Conservation (phyloP, 257 asterid genomes). For the Rubia yunnanensis region DNA sequence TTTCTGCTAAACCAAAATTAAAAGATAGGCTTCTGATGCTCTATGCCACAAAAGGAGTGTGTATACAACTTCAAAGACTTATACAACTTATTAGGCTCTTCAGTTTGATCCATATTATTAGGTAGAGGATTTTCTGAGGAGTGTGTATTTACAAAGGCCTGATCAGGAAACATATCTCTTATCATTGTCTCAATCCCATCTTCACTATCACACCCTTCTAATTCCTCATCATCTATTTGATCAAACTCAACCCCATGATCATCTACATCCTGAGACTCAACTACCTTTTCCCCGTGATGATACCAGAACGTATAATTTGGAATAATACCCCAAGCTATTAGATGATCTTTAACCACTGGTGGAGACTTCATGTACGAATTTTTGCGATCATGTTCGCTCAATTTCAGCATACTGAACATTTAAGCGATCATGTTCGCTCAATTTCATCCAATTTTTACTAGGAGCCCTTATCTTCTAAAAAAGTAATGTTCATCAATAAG, state of each 20-base stretch:
- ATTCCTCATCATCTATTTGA: neutral
- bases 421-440: neutral
- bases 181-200: neutral
- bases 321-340: neutral
- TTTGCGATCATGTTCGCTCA: neutral
- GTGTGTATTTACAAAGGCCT: neutral
- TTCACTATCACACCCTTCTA: neutral
- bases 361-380: neutral
- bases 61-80: no score
- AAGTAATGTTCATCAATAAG: no score
- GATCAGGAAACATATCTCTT: neutral
- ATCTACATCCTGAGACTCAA: neutral
- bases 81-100: no score
- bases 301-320: neutral
- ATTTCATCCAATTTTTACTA: neutral
- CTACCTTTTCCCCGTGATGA: neutral
- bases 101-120: no score
- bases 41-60: no score
- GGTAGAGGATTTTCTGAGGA: neutral
- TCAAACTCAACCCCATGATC: no score
- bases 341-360: neutral
- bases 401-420: neutral
- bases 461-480: no score
- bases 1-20: neutral
- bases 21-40: neutral